Evolutionary conservation across 768 basidiomycete genomes (phyloP).

Genomic region (Tephrocybe sp.): DNA sequence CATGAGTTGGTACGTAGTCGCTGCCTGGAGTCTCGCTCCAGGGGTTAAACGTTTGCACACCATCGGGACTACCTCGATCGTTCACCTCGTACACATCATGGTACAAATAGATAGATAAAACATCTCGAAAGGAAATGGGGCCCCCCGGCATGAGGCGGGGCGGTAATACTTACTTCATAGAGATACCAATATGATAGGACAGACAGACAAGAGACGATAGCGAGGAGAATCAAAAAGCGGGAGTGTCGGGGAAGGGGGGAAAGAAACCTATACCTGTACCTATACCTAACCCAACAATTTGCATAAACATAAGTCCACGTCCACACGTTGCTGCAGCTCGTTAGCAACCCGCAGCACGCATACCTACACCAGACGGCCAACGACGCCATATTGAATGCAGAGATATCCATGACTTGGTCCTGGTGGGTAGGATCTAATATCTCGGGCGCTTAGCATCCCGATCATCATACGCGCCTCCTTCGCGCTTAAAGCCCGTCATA

Average conservation of each 20-base stretch:
- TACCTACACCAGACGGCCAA: slow-evolving; percentile 18
- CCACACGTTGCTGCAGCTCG: slow-evolving; percentile 2
- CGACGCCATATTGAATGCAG: slow-evolving; percentile 1
- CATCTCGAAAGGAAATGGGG: slow-evolving; percentile 3
- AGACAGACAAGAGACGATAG: slow-evolving; percentile 2
- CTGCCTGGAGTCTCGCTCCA: no score
- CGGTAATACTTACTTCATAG: slow-evolving; percentile 24
- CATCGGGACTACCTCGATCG: no score
- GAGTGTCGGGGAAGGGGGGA: neutral
- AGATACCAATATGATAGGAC: slow-evolving; percentile 11
- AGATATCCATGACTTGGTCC: no score
- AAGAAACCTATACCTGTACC: slow-evolving; percentile 9
- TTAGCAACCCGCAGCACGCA: slow-evolving; percentile 10
- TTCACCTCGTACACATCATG: no score
- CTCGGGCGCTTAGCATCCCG: slow-evolving; percentile 80
- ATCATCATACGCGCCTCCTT: slow-evolving; percentile 74
- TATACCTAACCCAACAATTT: slow-evolving; percentile 12
- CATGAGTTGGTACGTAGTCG: no score
- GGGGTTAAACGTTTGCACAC: no score
- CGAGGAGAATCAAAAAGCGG: neutral
- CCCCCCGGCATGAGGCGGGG: slow-evolving; percentile 20
- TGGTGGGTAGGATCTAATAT: slow-evolving; percentile 61
- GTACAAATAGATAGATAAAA: no score
- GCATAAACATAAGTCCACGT: slow-evolving; percentile 1
- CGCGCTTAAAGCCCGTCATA: slow-evolving; percentile 77